Conservation (phyloP, 768 basidiomycete species). For the Pleurotus cornucopiae region DNA sequence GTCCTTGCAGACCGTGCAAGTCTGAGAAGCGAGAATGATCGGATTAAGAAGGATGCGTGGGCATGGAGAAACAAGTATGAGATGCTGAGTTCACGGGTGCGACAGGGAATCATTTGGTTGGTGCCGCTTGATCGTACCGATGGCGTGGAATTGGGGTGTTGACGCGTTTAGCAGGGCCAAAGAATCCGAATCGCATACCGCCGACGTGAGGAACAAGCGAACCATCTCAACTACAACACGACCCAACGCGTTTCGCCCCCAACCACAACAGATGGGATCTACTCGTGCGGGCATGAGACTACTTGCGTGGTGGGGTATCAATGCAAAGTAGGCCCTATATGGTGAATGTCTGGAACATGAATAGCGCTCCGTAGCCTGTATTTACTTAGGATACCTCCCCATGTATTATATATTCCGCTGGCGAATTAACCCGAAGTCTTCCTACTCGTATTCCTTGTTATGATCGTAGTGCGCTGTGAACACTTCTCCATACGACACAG, state of each 20-base stretch:
- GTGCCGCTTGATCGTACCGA: background rate
- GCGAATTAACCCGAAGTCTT: too few relatives aligned
- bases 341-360: background rate
- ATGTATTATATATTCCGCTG: too few relatives aligned
- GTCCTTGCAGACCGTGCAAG: slow-evolving; percentile 1
- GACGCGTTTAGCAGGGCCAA: slow-evolving; percentile 6
- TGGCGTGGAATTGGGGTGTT: background rate
- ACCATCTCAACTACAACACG: background rate
- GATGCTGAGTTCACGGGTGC: slow-evolving; percentile 5
- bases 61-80: slow-evolving; percentile 8
- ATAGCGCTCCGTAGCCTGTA: too few relatives aligned
- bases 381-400: too few relatives aligned
- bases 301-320: slow-evolving; percentile 4
- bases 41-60: slow-evolving; percentile 3
- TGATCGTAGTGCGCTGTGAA: too few relatives aligned
- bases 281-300: background rate
- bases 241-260: slow-evolving; percentile 6
- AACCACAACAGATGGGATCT: background rate
- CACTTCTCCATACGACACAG: too few relatives aligned
- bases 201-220: slow-evolving; percentile 4
- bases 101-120: slow-evolving; percentile 2
- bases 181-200: background rate
- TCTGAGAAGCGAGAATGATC: background rate
- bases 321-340: background rate
- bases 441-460: too few relatives aligned